Evolutionary conservation across 2,329 filamentous ascomycete genomes (phyloP), one percentile per base, ranked within the genome.

Genomic region (Xenosphaeropsis pyriputrescens): DNA sequence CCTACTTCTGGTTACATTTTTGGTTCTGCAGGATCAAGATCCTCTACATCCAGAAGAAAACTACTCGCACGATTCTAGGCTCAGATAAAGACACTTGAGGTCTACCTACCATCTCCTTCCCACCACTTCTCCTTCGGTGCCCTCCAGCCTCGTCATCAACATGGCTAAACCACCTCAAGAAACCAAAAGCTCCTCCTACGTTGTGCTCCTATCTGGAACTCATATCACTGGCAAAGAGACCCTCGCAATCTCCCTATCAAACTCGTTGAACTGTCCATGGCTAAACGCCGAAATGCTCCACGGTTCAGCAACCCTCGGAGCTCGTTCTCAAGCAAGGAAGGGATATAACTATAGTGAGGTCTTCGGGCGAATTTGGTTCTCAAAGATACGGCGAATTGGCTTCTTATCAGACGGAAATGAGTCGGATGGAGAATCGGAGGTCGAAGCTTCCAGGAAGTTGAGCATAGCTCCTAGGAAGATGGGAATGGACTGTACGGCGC

Each of bases 141-240:
- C 22, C 22, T 26, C 22, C 12, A 9, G 22, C 12, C 22, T 5
- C 4, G 5, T 9, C 22, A 26, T 26, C 22, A 11, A 26, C 8
- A 26, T 26, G 22, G 8, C 22, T 3, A 26, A 26, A 6, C 12
- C 22, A 26, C 4, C 22, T 6, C 5, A 26, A 9, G 8, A 26
- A 26, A 6, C 22, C 8, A 26, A 26, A 26, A 6, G 7, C 22
- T 26, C 22, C 15, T 39, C 36, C n/a, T 41, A 39, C n/a, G 18
- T 39, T 18, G 36, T 41, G 11, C 13, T 41, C n/a, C 26, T 41
- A 7, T 41, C 40, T 14, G 40, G 40, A 22, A 41, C 36, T 5
- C 40, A 41, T 15, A 36, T 41, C 4, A 37, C 34, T 6, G 40
- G 40, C 19, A 41, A 41, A 36, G 37, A 41, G 18, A 39, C 40